Conservation (phyloP, 495 filamentous ascomycete genomes). For the Neurospora pannonica region DNA sequence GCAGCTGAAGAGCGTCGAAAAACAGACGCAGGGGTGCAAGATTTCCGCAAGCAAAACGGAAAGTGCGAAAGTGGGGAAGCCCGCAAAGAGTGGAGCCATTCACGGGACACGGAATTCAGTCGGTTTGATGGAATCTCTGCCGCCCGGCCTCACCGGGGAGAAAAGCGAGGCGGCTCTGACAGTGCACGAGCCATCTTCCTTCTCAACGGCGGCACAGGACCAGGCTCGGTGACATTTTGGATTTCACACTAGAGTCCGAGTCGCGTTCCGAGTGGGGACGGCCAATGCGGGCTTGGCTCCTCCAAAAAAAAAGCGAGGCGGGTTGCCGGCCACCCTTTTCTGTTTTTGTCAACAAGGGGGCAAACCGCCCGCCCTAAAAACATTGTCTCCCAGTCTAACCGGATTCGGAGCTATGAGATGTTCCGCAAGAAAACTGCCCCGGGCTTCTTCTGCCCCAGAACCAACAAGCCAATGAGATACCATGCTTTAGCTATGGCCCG, state of each 20-base stretch:
- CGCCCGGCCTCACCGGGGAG: constrained; percentile 17
- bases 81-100: background rate
- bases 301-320: constrained; percentile 2
- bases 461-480: constrained; percentile 13
- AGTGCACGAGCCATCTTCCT: background rate
- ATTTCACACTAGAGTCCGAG: no score
- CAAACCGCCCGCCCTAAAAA: background rate
- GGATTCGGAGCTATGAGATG: constrained; percentile 9
- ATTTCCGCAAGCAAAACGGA: background rate
- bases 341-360: constrained; percentile 9
- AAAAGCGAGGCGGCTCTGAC: background rate
- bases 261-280: constrained; percentile 8
- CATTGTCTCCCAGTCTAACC: constrained; percentile 16
- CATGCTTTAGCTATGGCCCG: background rate
- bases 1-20: background rate
- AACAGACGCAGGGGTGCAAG: background rate
- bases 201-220: constrained; percentile 6
- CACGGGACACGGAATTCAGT: background rate
- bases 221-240: constrained; percentile 2
- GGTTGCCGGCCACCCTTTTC: background rate
- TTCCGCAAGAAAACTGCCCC: constrained; percentile 10
- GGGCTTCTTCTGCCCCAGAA: background rate
- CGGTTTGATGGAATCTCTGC: constrained; percentile 4
- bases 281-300: constrained; percentile 4
- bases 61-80: background rate